Evolutionary conservation across 208 protist species (phyloP).

Genomic region (Angomonas deanei): DNA sequence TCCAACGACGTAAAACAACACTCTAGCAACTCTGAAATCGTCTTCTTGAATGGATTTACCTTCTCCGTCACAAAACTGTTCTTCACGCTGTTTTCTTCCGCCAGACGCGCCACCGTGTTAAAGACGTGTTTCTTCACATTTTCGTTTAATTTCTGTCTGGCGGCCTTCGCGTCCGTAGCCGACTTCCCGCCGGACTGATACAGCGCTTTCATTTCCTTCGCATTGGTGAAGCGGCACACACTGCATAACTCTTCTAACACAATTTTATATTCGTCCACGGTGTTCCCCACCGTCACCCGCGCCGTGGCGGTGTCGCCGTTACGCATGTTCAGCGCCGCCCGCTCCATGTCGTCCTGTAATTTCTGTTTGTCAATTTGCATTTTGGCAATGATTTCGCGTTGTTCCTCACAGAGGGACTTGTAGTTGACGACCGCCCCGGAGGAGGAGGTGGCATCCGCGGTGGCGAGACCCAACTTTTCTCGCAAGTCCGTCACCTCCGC

Average conservation of each 20-base stretch:
- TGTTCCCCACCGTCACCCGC: background rate
- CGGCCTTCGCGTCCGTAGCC: background rate
- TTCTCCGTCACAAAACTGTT: background rate
- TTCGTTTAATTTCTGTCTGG: background rate
- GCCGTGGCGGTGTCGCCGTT: background rate
- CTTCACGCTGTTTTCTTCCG: background rate
- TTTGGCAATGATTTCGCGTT: slow-evolving; percentile 17
- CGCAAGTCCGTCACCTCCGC: slow-evolving; percentile 38
- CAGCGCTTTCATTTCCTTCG: background rate
- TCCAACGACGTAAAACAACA: background rate
- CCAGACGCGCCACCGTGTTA: background rate
- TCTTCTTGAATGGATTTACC: background rate
- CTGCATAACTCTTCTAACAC: background rate
- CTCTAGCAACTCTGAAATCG: background rate
- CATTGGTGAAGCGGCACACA: background rate
- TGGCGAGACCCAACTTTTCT: slow-evolving; percentile 34
- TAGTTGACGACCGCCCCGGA: slow-evolving; percentile 32
- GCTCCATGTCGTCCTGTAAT: slow-evolving; percentile 18
- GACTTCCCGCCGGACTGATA: background rate
- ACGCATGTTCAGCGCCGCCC: slow-evolving; percentile 10
- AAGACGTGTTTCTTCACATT: background rate
- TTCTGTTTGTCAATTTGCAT: slow-evolving; percentile 26
- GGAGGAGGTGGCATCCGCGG: slow-evolving; percentile 13
- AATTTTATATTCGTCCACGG: background rate
- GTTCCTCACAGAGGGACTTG: slow-evolving; percentile 25